Evolutionary conservation across 164 flowering plant species (phyloP).

Genomic region (Kalanchoe fedtschenkoi): DNA sequence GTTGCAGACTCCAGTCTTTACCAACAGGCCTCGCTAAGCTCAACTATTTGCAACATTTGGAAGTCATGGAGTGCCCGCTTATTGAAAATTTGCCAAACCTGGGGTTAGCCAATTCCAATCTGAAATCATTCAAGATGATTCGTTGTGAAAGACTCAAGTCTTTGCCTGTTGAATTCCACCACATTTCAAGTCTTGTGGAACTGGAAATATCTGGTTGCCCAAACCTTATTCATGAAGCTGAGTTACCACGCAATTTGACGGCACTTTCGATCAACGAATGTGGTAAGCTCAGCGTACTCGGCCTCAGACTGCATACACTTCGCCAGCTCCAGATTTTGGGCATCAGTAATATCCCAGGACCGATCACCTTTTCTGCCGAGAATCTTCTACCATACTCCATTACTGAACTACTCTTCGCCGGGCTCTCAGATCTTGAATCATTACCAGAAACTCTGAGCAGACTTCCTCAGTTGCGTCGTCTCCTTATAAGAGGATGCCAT

Average conservation of each 20-base stretch:
- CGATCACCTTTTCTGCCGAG: conserved; percentile 8
- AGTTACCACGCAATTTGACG: conserved; percentile 10
- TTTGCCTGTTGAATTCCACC: conserved; percentile 5
- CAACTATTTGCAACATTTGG: not conserved
- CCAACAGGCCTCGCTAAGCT: conserved; percentile 3
- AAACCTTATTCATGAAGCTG: conserved; percentile 6
- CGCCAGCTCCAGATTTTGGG: conserved; percentile 1
- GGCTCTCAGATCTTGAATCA: not conserved
- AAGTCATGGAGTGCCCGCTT: not conserved
- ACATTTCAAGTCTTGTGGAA: not conserved
- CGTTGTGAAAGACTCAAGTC: conserved; percentile 10
- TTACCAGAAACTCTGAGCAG: too few relatives aligned
- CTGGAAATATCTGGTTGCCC: conserved; percentile 5
- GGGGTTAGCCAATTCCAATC: conserved; percentile 4
- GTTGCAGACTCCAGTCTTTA: conserved; percentile 10
- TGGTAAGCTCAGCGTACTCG: conserved; percentile 5
- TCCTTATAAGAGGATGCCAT: too few relatives aligned
- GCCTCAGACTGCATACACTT: conserved; percentile 6
- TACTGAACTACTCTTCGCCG: not conserved
- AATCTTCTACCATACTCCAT: conserved; percentile 1
- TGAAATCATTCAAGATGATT: conserved; percentile 6
- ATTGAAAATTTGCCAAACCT: conserved; percentile 4
- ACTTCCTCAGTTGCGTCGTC: too few relatives aligned
- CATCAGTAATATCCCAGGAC: conserved; percentile 7
- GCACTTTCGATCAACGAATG: conserved; percentile 5